Conservation (phyloP, 2,329 filamentous ascomycete genomes). For the Lachnellula suecica region DNA sequence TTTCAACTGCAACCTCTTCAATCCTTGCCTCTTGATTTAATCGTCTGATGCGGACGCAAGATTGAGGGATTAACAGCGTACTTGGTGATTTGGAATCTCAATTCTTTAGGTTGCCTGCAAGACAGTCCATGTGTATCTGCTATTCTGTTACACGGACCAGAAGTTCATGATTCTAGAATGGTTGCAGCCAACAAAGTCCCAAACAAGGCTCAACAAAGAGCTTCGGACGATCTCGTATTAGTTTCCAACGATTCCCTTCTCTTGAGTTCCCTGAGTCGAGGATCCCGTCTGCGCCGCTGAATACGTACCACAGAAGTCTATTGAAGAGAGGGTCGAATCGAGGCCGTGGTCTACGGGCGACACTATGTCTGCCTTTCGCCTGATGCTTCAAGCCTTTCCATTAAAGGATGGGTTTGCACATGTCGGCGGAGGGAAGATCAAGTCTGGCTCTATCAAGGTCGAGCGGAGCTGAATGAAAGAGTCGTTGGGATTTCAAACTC, state of each 20-base stretch:
- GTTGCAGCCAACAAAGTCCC: conserved; percentile 10
- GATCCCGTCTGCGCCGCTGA: conserved; percentile 12
- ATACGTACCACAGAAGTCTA: conserved; percentile 1
- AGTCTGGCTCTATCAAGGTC: no score
- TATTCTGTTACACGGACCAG: conserved; percentile 17
- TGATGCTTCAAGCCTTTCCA: no score
- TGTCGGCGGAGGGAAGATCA: no score
- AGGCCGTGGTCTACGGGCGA: no score
- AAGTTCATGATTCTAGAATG: conserved; percentile 14
- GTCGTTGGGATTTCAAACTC: no score
- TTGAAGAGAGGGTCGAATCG: conserved; percentile 14
- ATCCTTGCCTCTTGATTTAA: not conserved
- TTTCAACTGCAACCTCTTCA: conserved; percentile 3
- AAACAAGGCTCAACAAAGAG: conserved; percentile 20
- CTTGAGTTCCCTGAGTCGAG: not conserved
- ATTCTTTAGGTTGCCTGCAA: no score
- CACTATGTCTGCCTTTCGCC: no score
- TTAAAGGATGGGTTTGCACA: no score
- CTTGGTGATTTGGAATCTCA: no score
- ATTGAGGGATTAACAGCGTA: no score
- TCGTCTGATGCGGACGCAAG: not conserved
- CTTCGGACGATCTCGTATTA: not conserved
- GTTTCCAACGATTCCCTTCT: not conserved
- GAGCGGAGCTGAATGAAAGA: no score
- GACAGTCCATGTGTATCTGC: not conserved